Base-by-base conservation (phyloP, 2,329 filamentous ascomycete species). In the Paraconiothyrium sp. region DNA sequence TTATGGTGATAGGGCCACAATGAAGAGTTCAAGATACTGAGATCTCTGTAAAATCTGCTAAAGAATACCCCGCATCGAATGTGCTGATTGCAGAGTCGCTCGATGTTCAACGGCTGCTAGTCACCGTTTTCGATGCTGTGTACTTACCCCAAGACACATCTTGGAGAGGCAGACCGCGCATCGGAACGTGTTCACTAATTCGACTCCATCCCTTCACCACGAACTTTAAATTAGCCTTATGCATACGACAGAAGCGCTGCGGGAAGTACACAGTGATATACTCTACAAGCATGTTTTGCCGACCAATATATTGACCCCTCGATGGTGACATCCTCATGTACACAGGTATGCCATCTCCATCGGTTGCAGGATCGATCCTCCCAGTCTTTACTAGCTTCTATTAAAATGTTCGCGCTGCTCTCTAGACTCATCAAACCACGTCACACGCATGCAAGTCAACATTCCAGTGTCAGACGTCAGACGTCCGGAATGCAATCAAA, bases 381-480 rank as follows among this genome's bases (percentile, higher is more conserved):
- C 27, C 22, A 27, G 14, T 54, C n/a, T 44, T 32, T 54, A 32
- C 39, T 44, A 54, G 51, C 34, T 34, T 22, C 9, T 16, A 9
- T 1, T 20, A 8, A 14, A 30, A 37, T 4, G 10, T 50, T 16
- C n/a, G 20, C 47, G 30, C 30, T 20, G 20, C 34, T 43, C 48
- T 41, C 43, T 57, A 37, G 41, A 46, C 27, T 27, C 3, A 27
- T 14, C 27, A 35, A 10, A 11, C 49, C 20, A 4, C 13, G 34
- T 52, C 34, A 20, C 24, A 39, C 22, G 30, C 43, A 48, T 48
- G 20, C n/a, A 27, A 27, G 11, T 34, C 16, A 48, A 37, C 54
- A 54, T 54, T 54, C 51, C 51, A 44, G 35, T 20, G 35, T 54
- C 22, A 16, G 22, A 52, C 49, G 34, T 41, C 37, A 24, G 11